These are phyloP conservation scores for Talaromyces sp. DNA, from an alignment of 2,329 filamentous ascomycete genomes.

Conservation along the genomic window DNA sequence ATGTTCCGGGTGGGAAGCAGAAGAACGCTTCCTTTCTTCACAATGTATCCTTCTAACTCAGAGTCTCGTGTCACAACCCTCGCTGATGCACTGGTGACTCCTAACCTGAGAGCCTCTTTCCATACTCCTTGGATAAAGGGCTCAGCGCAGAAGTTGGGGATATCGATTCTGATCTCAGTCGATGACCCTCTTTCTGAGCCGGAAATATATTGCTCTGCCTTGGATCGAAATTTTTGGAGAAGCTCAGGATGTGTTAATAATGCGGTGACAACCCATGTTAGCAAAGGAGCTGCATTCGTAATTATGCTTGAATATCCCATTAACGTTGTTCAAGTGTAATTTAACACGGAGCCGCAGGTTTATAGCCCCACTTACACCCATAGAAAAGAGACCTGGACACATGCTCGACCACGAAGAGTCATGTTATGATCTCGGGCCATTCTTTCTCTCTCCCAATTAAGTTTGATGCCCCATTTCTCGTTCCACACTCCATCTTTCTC, in stretches of 20 bases:
- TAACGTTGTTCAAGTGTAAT: neutral
- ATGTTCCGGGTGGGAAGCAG: constrained; percentile 10
- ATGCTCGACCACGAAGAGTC: constrained; percentile 14
- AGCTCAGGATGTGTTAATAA: constrained; percentile 9
- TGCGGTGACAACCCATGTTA: constrained; percentile 15
- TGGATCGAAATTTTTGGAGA: constrained; percentile 8
- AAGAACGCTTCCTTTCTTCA: constrained; percentile 17
- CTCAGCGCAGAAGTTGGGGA: neutral
- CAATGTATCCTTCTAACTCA: constrained; percentile 13
- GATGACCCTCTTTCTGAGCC: neutral
- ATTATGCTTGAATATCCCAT: constrained; percentile 9
- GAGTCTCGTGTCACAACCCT: constrained; percentile 14
- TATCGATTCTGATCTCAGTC: constrained; percentile 1
- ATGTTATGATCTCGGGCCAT: constrained; percentile 15
- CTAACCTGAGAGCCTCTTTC: constrained; percentile 17
- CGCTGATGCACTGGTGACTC: constrained; percentile 13
- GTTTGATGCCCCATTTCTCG: constrained; percentile 18
- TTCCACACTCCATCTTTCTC: constrained; percentile 12
- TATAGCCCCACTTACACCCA: constrained; percentile 17
- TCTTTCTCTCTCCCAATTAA: constrained; percentile 19
- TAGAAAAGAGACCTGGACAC: constrained; percentile 16
- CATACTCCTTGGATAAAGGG: constrained; percentile 18
- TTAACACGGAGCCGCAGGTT: neutral
- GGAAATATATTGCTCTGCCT: constrained; percentile 6
- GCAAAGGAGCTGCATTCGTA: constrained; percentile 17